Evolutionary conservation across 73 alveolate genomes (phyloP).

Genomic region (Uronychia binucleata): DNA sequence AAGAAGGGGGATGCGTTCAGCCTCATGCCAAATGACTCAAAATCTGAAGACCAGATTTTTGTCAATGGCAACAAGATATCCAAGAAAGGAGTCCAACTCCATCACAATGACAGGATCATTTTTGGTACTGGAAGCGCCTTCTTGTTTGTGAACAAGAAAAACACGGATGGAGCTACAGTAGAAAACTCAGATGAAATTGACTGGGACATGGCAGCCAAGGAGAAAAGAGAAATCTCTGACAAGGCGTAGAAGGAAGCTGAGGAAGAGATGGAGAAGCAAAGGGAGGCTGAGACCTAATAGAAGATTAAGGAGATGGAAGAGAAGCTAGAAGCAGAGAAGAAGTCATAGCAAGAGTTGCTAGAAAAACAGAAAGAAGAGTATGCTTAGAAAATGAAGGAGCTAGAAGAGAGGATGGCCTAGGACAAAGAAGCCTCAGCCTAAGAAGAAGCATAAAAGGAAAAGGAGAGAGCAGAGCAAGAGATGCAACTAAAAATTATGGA

Average conservation of each 20-base stretch:
- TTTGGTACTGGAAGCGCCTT: conserved; percentile 76
- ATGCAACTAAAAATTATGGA: conserved; percentile 8
- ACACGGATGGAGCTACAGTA: too few species aligned
- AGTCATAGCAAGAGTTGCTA: conserved; percentile 49
- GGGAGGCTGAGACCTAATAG: neutral
- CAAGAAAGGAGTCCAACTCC: conserved; percentile 46
- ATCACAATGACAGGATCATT: conserved; percentile 73
- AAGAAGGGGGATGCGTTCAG: conserved; percentile 61
- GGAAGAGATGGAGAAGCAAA: neutral
- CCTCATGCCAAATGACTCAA: conserved; percentile 51
- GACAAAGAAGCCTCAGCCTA: conserved; percentile 43
- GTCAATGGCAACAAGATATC: conserved; percentile 77
- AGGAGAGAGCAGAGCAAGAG: conserved; percentile 30
- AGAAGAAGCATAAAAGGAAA: conserved; percentile 40
- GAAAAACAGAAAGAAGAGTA: conserved; percentile 38
- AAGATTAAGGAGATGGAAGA: neutral
- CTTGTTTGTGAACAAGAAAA: too few species aligned
- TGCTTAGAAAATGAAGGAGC: conserved; percentile 50
- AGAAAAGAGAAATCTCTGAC: conserved; percentile 2
- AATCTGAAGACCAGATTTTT: conserved; percentile 59
- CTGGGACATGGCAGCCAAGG: conserved; percentile 64
- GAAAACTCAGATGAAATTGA: conserved; percentile 65
- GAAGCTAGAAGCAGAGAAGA: conserved; percentile 10
- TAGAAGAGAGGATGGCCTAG: conserved; percentile 59
- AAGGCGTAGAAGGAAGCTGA: conserved; percentile 20